phyloP scores from a whole-genome alignment of 108 stramenopile species.

The Fragilaria radians region DNA sequence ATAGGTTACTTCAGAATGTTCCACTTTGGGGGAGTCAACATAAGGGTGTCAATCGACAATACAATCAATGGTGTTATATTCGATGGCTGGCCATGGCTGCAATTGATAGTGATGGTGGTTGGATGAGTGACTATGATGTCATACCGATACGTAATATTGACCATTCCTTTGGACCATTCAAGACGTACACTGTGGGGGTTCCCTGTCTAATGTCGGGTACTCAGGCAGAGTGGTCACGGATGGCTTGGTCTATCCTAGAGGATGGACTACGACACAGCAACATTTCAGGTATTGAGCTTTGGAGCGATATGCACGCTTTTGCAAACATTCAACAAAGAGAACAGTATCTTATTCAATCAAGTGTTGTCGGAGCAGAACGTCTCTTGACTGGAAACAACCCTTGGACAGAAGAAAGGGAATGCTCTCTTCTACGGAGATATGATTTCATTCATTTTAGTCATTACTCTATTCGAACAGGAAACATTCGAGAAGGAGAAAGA shows the following conservation, averaged over 20 bases:
- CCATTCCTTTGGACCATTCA: too few species aligned
- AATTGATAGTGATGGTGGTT: not conserved
- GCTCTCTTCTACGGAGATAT: too few species aligned
- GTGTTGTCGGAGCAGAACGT: too few species aligned
- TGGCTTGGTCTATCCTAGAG: constrained; percentile 1
- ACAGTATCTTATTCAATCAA: too few species aligned
- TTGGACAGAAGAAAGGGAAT: too few species aligned
- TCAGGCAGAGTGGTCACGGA: not conserved
- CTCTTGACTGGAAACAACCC: too few species aligned
- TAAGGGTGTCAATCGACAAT: not conserved
- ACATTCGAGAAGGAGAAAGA: too few species aligned
- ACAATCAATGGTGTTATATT: not conserved
- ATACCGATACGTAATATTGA: too few species aligned
- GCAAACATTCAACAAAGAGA: too few species aligned
- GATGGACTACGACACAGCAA: not conserved
- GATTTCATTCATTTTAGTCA: too few species aligned
- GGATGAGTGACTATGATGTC: not conserved
- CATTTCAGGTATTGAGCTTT: not conserved
- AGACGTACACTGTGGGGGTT: too few species aligned
- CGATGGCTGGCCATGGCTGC: not conserved
- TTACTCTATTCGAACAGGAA: too few species aligned
- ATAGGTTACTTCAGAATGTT: not conserved
- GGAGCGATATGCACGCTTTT: not conserved
- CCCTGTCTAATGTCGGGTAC: not conserved
- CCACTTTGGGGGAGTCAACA: not conserved